phyloP scores from a whole-genome alignment of 2,329 filamentous ascomycete species.

The Aphanocladium album region DNA sequence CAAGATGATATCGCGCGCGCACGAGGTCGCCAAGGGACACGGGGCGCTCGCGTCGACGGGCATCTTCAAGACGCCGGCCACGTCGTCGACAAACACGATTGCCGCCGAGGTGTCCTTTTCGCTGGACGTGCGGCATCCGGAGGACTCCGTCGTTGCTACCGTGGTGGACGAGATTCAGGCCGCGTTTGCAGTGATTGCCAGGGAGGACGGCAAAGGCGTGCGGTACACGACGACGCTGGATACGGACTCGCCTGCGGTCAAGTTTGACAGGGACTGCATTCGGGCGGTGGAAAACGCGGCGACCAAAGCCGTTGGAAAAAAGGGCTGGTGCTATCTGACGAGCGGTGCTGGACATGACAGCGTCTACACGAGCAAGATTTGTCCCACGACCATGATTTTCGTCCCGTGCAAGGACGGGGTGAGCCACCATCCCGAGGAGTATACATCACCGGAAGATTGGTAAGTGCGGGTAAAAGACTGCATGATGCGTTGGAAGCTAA shows the following conservation, averaged over 20 bases:
- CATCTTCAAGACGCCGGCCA: constrained; percentile 39
- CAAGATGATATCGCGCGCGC: constrained; percentile 28
- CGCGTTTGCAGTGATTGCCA: constrained; percentile 21
- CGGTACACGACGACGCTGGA: constrained; percentile 57
- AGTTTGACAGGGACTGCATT: constrained; percentile 63
- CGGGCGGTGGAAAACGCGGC: constrained; percentile 56
- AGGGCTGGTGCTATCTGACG: constrained; percentile 29
- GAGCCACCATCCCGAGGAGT: constrained; percentile 33
- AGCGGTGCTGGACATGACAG: constrained; percentile 37
- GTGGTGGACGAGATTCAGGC: constrained; percentile 28
- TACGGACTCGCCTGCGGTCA: constrained; percentile 53
- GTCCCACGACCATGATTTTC: constrained; percentile 36
- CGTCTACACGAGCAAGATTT: constrained; percentile 28
- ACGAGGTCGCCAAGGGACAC: constrained; percentile 22
- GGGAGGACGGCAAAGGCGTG: constrained; percentile 25
- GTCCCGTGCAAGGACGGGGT: constrained; percentile 31
- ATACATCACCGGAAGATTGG: constrained; percentile 31
- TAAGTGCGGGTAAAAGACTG: neutral
- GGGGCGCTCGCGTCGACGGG: constrained; percentile 28
- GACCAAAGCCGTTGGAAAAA: constrained; percentile 44
- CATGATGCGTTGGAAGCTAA: neutral
- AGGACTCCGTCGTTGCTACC: constrained; percentile 47
- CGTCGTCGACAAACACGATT: constrained; percentile 67
- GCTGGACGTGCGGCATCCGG: constrained; percentile 58
- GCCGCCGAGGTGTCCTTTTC: constrained; percentile 61